Base-by-base conservation (phyloP, 352 stramenopile genomes). In the Achlya hypogyna region DNA sequence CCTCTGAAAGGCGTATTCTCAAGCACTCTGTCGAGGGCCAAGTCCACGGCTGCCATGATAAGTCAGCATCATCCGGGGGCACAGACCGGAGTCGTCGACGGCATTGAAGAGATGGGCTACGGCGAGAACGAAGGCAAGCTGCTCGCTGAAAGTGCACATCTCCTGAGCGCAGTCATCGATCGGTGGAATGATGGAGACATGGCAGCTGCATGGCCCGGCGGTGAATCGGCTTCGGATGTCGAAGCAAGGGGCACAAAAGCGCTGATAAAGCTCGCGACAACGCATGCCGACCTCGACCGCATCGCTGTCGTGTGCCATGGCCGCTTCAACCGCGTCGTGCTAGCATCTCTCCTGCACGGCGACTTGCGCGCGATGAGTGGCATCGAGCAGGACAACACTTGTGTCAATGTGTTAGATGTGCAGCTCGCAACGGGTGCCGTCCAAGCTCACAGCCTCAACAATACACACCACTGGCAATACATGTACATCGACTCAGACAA, bases 61-160 rank as follows among this genome's bases (percentile, higher is more conserved):
- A 28, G 47, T 8, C 18, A n/a, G 16, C 35, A 65, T 40, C 47
- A 65, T 22, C 14, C 2, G 23, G 78, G 83, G 69, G 42, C 32
- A 4, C 62, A 77, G 59, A 69, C 87, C 53, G 62, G 86, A 69
- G 28, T 75, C 22, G 81, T 89, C 64, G 23, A 71, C 22, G 81
- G 88, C 28, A 69, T 92, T 8, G 81, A 92, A 62, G 83, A 92
- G 66, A 92, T 92, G 83, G 89, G 83, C 72, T 92, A 89, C 51
- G 83, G 83, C 6, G 52, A 84, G 51, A 75, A 89, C 20, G 83
- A 92, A 62, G 81, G 80, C 53, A 75, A 88, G 53, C 71, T 74
- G 53, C 81, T 85, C 69, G 73, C 78, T 27, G 47, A 70, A 28
- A 78, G 87, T 52, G 25, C 16, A 20, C 49, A 56, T n/a, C n/a